phyloP scores from a whole-genome alignment of 1,139 yeast species.

The Saccharomyces hybrid region DNA sequence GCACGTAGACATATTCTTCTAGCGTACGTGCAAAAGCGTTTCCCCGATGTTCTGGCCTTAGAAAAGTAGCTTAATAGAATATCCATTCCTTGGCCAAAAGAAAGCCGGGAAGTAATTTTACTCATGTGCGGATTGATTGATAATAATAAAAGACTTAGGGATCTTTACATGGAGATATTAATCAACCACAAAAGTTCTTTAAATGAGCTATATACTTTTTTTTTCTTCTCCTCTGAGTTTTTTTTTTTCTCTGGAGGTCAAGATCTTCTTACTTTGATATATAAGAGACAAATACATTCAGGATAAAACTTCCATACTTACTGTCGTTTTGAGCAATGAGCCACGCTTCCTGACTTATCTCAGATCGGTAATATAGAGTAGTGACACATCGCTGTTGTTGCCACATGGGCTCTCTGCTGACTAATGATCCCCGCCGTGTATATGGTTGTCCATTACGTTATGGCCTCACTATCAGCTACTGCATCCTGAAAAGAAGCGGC shows the following conservation, averaged over 20 bases:
- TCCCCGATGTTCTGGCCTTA: background rate
- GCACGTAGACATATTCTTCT: slow-evolving; percentile 20
- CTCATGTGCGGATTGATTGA: background rate
- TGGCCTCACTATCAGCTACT: background rate
- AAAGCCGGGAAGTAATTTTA: background rate
- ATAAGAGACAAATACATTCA: background rate
- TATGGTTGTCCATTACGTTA: background rate
- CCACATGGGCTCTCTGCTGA: background rate
- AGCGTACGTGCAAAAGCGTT: slow-evolving; percentile 9
- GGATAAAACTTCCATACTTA: background rate
- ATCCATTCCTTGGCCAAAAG: background rate
- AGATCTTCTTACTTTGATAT: background rate
- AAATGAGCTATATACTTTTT: background rate
- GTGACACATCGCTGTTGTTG: background rate
- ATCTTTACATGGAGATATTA: background rate
- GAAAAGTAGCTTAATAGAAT: background rate
- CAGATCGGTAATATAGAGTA: background rate
- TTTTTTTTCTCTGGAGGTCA: background rate
- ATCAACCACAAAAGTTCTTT: background rate
- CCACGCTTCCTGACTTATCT: too few species aligned
- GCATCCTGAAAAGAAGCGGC: background rate
- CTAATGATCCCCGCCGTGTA: background rate
- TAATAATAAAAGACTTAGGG: background rate
- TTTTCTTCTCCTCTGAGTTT: background rate
- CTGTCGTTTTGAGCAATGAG: too few species aligned